Percentiles rank a stretch among this genome's conserved stretches.
Evolutionary conservation across 257 asterid species (phyloP).

Genomic region (Salvia hispanica): DNA sequence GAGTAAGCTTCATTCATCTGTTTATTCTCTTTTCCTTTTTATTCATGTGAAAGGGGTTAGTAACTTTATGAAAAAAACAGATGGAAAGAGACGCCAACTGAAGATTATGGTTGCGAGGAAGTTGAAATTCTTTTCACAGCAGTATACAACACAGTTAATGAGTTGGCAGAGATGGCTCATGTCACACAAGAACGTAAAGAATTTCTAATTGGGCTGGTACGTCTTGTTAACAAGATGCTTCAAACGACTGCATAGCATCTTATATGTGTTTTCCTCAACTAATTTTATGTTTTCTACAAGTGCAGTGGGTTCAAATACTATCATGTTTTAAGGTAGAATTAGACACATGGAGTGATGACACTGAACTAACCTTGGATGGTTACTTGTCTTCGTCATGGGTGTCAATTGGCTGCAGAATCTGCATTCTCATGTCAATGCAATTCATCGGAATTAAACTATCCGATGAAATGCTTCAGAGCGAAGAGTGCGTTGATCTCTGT

Average conservation of each 20-base stretch:
- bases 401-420: conserved; percentile 29
- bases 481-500: conserved; percentile 31
- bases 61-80: conserved; percentile 21
- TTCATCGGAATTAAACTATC: conserved; percentile 34
- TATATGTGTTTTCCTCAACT: background rate
- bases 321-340: conserved; percentile 31
- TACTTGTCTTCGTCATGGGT: conserved; percentile 33
- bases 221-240: background rate
- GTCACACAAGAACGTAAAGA: conserved; percentile 41
- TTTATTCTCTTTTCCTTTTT: background rate
- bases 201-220: conserved; percentile 38
- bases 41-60: background rate
- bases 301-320: conserved; percentile 37
- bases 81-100: conserved; percentile 42
- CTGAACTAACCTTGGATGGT: conserved; percentile 34
- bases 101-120: conserved; percentile 31
- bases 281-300: background rate
- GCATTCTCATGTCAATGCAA: conserved; percentile 31
- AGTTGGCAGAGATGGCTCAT: conserved; percentile 40
- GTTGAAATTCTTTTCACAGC: conserved; percentile 39
- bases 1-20: conserved; percentile 30
- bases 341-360: conserved; percentile 28
- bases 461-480: conserved; percentile 27
- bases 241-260: background rate
- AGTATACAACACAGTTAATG: conserved; percentile 39